Evolutionary conservation across 2,329 filamentous ascomycete genomes (phyloP).

Genomic region (Hypoxylon sp.): DNA sequence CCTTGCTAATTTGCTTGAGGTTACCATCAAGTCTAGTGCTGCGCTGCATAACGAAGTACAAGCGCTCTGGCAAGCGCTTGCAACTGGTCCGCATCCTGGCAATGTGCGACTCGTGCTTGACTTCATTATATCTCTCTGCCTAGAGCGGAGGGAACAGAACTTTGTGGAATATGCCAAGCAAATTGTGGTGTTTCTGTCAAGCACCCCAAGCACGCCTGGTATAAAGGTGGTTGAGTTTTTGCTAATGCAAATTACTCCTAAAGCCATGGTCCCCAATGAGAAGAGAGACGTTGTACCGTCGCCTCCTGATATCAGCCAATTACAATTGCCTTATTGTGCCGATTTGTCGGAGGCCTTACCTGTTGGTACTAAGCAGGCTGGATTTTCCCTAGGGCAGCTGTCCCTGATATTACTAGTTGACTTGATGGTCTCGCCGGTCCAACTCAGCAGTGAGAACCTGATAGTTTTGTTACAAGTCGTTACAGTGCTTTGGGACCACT

Average conservation of each 20-base stretch:
- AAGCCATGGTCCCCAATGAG: conserved; percentile 95
- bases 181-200: conserved; percentile 95
- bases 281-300: conserved; percentile 78
- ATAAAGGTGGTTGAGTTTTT: conserved; percentile 96
- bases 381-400: conserved; percentile 92
- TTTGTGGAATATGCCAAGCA: conserved; percentile 99
- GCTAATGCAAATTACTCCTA: conserved; percentile 89
- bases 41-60: conserved; percentile 96
- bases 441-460: conserved; percentile 82
- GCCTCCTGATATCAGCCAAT: conserved; percentile 76
- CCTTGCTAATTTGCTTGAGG: conserved; percentile 93
- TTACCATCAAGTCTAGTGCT: conserved; percentile 92
- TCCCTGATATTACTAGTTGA: conserved; percentile 95
- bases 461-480: conserved; percentile 91
- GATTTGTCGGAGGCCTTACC: conserved; percentile 85
- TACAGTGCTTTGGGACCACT: conserved; percentile 96
- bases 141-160: conserved; percentile 95
- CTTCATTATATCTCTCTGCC: conserved; percentile 94
- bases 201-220: conserved; percentile 79
- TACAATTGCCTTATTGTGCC: conserved; percentile 86
- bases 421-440: conserved; percentile 92
- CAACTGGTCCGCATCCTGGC: conserved; percentile 90
- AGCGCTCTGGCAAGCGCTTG: conserved; percentile 95
- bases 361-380: conserved; percentile 90
- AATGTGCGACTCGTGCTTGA: conserved; percentile 96